phyloP scores from a whole-genome alignment of 768 basidiomycete species.

The Mycena crocata region DNA sequence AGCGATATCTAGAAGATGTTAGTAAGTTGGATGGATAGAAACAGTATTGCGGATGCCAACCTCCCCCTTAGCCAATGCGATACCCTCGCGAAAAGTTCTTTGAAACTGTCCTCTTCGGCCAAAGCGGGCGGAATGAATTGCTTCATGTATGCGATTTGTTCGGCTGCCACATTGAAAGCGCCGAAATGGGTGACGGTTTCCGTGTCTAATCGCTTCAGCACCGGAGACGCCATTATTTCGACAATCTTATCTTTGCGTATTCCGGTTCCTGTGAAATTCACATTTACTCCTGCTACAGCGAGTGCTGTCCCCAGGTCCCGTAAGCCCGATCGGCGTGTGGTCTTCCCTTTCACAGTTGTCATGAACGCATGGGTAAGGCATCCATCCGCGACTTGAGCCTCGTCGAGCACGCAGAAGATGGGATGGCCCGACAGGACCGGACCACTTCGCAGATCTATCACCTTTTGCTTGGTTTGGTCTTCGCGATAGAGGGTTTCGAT shows the following conservation, averaged over 20 bases:
- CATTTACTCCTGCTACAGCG: slow-evolving; percentile 49
- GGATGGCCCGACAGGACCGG: slow-evolving; percentile 37
- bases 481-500: background rate
- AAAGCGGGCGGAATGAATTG: slow-evolving; percentile 50
- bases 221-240: slow-evolving; percentile 45
- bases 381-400: slow-evolving; percentile 57
- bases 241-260: slow-evolving; percentile 59
- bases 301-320: slow-evolving; percentile 57
- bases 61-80: slow-evolving; percentile 61
- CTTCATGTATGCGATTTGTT: slow-evolving; percentile 50
- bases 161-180: slow-evolving; percentile 10
- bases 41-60: slow-evolving; percentile 34
- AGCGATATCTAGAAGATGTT: slow-evolving; percentile 51
- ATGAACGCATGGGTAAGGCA: slow-evolving; percentile 50
- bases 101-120: slow-evolving; percentile 42
- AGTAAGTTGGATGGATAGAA: background rate
- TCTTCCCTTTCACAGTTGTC: slow-evolving; percentile 48
- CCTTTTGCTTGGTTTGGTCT: slow-evolving; percentile 7
- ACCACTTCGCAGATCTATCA: background rate
- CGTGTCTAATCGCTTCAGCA: background rate
- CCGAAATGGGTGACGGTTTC: slow-evolving; percentile 2
- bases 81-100: slow-evolving; percentile 49
- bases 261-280: slow-evolving; percentile 59
- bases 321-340: slow-evolving; percentile 50
- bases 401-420: slow-evolving; percentile 59